Conservation (phyloP, 495 filamentous ascomycete species). For the Neurospora cerealis region DNA sequence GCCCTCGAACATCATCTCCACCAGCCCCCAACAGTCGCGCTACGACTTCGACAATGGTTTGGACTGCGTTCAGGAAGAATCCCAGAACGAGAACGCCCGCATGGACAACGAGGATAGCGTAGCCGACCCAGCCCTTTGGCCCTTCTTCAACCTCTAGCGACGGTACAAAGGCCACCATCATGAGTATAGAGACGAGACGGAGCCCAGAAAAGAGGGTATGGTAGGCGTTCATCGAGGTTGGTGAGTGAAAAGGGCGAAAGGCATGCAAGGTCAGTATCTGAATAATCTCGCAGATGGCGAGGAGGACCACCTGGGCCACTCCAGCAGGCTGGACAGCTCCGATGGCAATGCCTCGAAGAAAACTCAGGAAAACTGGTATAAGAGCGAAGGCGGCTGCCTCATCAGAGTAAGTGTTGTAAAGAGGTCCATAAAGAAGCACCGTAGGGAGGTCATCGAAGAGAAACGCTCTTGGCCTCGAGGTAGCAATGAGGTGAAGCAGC, state of each 20-base stretch:
- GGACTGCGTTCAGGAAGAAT: conserved; percentile 85
- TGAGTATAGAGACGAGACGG: conserved; percentile 65
- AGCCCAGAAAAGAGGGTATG: conserved; percentile 75
- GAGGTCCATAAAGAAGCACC: conserved; percentile 78
- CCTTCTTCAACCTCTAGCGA: conserved; percentile 65
- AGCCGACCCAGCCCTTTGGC: conserved; percentile 88
- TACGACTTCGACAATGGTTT: conserved; percentile 78
- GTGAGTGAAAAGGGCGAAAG: conserved; percentile 79
- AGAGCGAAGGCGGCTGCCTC: conserved; percentile 75
- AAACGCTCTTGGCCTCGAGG: conserved; percentile 68
- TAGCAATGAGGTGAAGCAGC: conserved; percentile 68
- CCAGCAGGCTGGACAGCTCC: conserved; percentile 89
- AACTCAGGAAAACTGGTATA: conserved; percentile 71
- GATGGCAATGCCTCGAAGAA: conserved; percentile 79
- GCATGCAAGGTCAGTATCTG: conserved; percentile 79
- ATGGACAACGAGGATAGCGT: conserved; percentile 80
- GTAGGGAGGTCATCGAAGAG: conserved; percentile 90
- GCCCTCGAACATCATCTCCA: conserved; percentile 56
- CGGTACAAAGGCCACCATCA: conserved; percentile 82
- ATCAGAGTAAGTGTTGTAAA: conserved; percentile 98
- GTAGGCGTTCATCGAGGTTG: conserved; percentile 97
- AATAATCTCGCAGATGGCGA: conserved; percentile 91
- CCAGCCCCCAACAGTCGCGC: conserved; percentile 75
- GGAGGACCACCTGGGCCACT: conserved; percentile 79
- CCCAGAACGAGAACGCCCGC: conserved; percentile 81